Percentiles rank a stretch among this genome's conserved stretches.
Evolutionary conservation across 164 flowering plant species (phyloP).

Genomic region (Vitis rotundifolia): DNA sequence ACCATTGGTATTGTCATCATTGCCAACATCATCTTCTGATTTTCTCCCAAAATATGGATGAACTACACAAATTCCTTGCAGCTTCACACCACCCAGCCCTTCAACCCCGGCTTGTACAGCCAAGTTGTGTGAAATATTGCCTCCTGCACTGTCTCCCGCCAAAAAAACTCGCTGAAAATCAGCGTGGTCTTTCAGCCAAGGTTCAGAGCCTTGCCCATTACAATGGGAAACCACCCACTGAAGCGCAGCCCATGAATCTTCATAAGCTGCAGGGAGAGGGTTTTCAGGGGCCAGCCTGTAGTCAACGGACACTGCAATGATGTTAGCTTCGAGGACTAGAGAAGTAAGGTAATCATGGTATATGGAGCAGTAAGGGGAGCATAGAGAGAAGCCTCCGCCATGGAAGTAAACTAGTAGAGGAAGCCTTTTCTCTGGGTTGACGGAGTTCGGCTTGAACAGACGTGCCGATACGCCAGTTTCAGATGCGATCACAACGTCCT

Average conservation of each 20-base stretch:
- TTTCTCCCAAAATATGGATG: not conserved
- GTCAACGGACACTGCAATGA: slow-evolving; percentile 9
- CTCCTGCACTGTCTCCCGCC: slow-evolving; percentile 18
- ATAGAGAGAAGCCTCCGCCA: slow-evolving; percentile 14
- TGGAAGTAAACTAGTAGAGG: slow-evolving; percentile 17
- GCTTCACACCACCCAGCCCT: not conserved
- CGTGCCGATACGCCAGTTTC: slow-evolving; percentile 3
- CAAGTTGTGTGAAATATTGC: slow-evolving; percentile 11
- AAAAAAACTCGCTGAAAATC: slow-evolving; percentile 10
- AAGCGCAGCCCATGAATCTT: slow-evolving; percentile 9
- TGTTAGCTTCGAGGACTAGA: not conserved
- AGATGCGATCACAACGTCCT: not conserved
- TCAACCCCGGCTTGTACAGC: not conserved
- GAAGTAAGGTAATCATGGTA: slow-evolving; percentile 3
- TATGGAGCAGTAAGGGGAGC: not conserved
- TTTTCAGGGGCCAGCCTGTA: slow-evolving; percentile 17
- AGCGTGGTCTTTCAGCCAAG: slow-evolving; percentile 13
- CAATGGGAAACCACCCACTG: slow-evolving; percentile 10
- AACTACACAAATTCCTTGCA: not conserved
- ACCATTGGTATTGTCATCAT: not conserved
- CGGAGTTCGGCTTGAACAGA: not conserved
- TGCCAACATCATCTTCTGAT: not conserved
- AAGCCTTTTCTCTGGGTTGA: slow-evolving; percentile 3
- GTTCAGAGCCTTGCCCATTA: slow-evolving; percentile 2
- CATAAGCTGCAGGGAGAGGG: slow-evolving; percentile 2